Conservation (phyloP, 257 asterid genomes). For the Solanum medicagineum region DNA sequence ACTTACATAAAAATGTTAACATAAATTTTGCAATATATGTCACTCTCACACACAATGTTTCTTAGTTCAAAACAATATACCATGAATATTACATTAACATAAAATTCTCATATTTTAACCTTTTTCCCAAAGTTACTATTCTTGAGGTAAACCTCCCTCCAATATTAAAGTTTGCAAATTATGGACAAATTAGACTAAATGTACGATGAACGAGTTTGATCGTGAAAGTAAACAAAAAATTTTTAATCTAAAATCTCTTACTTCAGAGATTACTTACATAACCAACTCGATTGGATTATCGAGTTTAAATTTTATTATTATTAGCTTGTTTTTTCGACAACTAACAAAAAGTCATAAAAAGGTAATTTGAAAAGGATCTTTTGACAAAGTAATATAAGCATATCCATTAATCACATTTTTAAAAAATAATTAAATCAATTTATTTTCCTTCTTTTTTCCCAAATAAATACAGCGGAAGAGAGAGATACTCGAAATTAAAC, state of each 20-base stretch:
- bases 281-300: not conserved
- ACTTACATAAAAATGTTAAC: not conserved
- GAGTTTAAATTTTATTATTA: not conserved
- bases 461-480: not conserved
- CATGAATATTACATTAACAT: not conserved
- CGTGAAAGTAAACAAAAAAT: no score
- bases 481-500: not conserved
- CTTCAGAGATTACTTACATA: rapidly evolving
- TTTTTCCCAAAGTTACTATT: not conserved
- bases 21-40: not conserved
- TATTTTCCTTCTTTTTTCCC: not conserved
- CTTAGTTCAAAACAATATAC: not conserved
- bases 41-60: not conserved
- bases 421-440: not conserved
- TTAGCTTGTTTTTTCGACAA: not conserved
- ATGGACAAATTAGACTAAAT: no score
- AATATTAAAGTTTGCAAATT: not conserved
- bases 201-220: no score
- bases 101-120: no score
- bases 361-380: not conserved
- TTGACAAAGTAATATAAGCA: not conserved
- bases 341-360: not conserved
- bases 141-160: not conserved
- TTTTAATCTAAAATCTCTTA: not conserved
- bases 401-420: not conserved